phyloP scores from a whole-genome alignment of 495 filamentous ascomycete genomes.

The Hypoxylon trugodes region DNA sequence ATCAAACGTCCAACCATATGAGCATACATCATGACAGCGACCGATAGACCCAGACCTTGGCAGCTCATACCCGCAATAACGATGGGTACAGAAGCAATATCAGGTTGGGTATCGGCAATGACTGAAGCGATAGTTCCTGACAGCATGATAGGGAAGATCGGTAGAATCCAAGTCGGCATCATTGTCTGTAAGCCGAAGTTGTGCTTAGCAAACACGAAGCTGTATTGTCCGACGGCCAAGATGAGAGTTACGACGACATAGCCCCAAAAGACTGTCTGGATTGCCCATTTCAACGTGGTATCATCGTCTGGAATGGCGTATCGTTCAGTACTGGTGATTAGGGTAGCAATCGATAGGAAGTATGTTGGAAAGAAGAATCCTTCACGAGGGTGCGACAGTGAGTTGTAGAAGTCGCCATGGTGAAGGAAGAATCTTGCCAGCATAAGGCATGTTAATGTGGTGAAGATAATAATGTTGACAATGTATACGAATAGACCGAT shows the following conservation, averaged over 20 bases:
- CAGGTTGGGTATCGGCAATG: conserved; percentile 55
- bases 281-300: conserved; percentile 48
- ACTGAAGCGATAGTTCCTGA: conserved; percentile 60
- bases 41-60: conserved; percentile 61
- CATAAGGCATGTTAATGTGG: conserved; percentile 59
- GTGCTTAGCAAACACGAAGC: conserved; percentile 57
- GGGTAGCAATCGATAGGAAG: conserved; percentile 69
- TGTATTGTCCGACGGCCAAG: conserved; percentile 59
- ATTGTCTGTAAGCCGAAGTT: conserved; percentile 49
- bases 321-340: conserved; percentile 65
- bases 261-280: conserved; percentile 60
- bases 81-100: conserved; percentile 51
- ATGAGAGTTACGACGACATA: conserved; percentile 56
- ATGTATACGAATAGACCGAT: conserved; percentile 71
- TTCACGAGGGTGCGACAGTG: conserved; percentile 68
- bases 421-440: conserved; percentile 65
- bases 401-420: conserved; percentile 58
- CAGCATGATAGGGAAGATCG: conserved; percentile 66
- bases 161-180: conserved; percentile 67
- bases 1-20: conserved; percentile 69
- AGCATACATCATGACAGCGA: conserved; percentile 63
- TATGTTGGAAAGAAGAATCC: conserved; percentile 74
- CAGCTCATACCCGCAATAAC: conserved; percentile 59
- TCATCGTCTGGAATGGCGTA: conserved; percentile 63
- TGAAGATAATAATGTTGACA: conserved; percentile 68